Percentiles rank a stretch among this genome's conserved stretches.
Evolutionary conservation across 257 asterid genomes (phyloP).

Genomic region (Osmanthus fragrans): DNA sequence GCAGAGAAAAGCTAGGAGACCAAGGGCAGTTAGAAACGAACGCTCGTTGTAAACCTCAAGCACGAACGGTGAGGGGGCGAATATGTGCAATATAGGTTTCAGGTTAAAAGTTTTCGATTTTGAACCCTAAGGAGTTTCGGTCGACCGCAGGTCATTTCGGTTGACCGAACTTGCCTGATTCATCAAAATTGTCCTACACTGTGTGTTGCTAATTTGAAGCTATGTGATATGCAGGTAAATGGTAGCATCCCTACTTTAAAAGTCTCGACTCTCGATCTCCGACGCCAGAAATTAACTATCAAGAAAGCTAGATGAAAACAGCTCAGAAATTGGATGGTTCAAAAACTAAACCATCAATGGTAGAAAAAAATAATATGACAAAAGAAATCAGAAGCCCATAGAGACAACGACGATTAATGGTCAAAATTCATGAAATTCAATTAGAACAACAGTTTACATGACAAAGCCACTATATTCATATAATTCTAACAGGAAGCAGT

Average conservation of each 20-base stretch:
- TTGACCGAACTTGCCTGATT: too few relatives aligned
- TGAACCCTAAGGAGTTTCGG: too few relatives aligned
- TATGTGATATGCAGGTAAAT: neutral
- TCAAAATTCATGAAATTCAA: neutral
- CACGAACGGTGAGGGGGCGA: too few relatives aligned
- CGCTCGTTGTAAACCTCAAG: too few relatives aligned
- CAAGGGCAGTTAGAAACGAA: conserved; percentile 55
- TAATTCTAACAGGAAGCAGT: neutral
- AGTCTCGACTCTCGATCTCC: neutral
- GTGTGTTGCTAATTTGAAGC: conserved; percentile 1
- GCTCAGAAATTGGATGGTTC: neutral
- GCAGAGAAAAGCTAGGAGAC: conserved; percentile 60
- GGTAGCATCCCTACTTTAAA: neutral
- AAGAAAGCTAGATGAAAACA: neutral
- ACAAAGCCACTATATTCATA: neutral
- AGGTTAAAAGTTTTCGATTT: too few relatives aligned
- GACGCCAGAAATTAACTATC: neutral
- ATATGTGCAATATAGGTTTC: too few relatives aligned
- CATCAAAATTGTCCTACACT: too few relatives aligned
- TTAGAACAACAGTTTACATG: neutral
- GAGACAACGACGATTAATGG: neutral
- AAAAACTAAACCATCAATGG: neutral
- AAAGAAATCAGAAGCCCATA: neutral
- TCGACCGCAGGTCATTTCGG: too few relatives aligned
- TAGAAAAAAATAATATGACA: too few relatives aligned